Base-by-base conservation (phyloP, 108 stramenopile species). In the Pseudonitzschia delicatissima region DNA sequence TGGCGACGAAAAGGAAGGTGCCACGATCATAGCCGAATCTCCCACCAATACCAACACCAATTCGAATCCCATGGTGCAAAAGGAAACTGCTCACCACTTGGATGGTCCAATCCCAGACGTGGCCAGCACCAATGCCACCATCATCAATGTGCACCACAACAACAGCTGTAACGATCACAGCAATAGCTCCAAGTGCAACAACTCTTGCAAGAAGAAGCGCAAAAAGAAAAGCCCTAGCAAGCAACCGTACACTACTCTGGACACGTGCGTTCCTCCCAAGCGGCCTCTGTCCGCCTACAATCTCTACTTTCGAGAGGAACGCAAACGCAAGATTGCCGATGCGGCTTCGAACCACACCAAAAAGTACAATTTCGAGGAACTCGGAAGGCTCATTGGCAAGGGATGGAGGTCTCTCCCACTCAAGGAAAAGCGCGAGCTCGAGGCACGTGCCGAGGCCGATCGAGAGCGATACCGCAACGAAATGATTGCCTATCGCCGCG, bases 241-340 rank as follows among this genome's bases (percentile, higher is more conserved):
- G 18, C 12, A 18, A n/a, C n/a, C n/a, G n/a, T n/a, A n/a, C n/a
- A n/a, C n/a, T n/a, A n/a, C n/a, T n/a, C 27, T n/a, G n/a, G n/a
- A n/a, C n/a, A n/a, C n/a, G n/a, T n/a, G n/a, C n/a, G 26, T 31
- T 45, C 6, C 15, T 45, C 67, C 67, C 20, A 68, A 68, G 15
- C 55, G 67, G 5, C 67, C 67, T 11, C 39, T 57, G 26, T 68
- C 67, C 5, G 67, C 67, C 0, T 68, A 68, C 27, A 68, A 68
- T 68, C n/a, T 68, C 9, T 68, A 45, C 42, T 57, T 68, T 47
- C 40, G 31, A 47, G 57, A 68, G 29, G 67, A 68, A 58, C 57
- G 67, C 34, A 60, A 60, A 32, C 52, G 52, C 12, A 27, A 26
- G 5, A 8, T 40, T 25, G 26, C 31, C 7, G 12, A 26, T 0